Evolutionary conservation across 2,329 filamentous ascomycete species (phyloP).

Genomic region (Phaeosphaeriaceae sp.): DNA sequence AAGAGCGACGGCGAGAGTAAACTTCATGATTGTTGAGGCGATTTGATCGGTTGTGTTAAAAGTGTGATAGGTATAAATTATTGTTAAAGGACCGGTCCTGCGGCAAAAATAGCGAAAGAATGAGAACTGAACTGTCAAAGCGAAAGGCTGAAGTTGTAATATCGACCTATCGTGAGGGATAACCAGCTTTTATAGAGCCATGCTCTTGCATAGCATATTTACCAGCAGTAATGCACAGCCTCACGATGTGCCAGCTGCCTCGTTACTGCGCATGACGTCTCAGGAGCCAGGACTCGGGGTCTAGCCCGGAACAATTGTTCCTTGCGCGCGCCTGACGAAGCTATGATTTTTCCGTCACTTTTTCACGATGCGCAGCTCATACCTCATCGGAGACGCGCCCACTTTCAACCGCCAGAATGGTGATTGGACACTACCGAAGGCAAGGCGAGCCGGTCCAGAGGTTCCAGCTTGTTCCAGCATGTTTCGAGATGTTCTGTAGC

Average conservation of each 20-base stretch:
- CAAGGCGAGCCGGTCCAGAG: background rate
- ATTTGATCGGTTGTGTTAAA: constrained; percentile 1
- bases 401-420: background rate
- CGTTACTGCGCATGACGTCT: constrained; percentile 11
- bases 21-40: constrained; percentile 28
- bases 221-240: background rate
- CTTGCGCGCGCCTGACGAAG: constrained; percentile 1
- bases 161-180: background rate
- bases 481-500: constrained; percentile 3
- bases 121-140: background rate
- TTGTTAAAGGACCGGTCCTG: constrained; percentile 20
- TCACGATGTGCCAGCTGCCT: background rate
- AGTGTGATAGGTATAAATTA: constrained; percentile 2
- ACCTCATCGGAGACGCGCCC: constrained; percentile 7
- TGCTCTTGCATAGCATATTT: too few species aligned
- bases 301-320: constrained; percentile 1
- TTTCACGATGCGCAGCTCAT: constrained; percentile 24
- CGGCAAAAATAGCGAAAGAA: constrained; percentile 10
- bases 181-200: background rate
- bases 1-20: constrained; percentile 26
- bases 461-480: background rate
- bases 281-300: constrained; percentile 1
- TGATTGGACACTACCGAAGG: background rate
- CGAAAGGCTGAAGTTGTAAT: background rate
- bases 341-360: too few species aligned